Base-by-base conservation (phyloP, 306 rosid genomes). In the Mimosa pudica region DNA sequence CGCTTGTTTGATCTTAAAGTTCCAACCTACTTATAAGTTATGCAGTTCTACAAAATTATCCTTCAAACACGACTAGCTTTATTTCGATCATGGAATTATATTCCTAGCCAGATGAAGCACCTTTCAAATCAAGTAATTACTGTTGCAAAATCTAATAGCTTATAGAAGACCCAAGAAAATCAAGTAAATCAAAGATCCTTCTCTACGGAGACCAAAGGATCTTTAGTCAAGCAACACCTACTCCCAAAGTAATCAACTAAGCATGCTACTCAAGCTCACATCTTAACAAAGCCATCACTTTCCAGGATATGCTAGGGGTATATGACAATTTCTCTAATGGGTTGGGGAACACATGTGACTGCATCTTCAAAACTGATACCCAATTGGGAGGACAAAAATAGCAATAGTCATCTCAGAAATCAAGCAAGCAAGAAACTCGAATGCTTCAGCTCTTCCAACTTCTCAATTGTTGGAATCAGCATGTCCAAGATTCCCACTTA, bases 241-340 rank as follows among this genome's bases (percentile, higher is more conserved):
- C 60, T 63, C 77, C 36, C 80, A 73, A 73, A 10, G 33, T 42
- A 16, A 55, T 41, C 55, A 42, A 20, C 13, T 30, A 60, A 24
- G 30, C 30, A 24, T 24, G 30, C 30, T 24, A 60, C 48, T 73
- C 45, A 44, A 20, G 48, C 24, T 42, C 44, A 44, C 10, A 45
- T 33, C 46, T 46, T 64, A 70, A 47, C 20, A 84, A 80, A 64
- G 36, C 70, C 77, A 84, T 47, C 52, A 35, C 14, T 71, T 16
- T 32, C 60, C 58, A 6, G 7, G 61, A 35, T 51, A 83, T 55
- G 42, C 32, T 48, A 57, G 14, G 41, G 44, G 61, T 30, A 30
- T n/a, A 73, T 52, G 51, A 64, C n/a, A 64, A 18, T 10, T 51
- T 36, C 30, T 66, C 2, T 48, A 20, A 24, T 61, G 4, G 35